Base-by-base conservation (phyloP, 2,329 filamentous ascomycete genomes). In the Exophiala calicioides region DNA sequence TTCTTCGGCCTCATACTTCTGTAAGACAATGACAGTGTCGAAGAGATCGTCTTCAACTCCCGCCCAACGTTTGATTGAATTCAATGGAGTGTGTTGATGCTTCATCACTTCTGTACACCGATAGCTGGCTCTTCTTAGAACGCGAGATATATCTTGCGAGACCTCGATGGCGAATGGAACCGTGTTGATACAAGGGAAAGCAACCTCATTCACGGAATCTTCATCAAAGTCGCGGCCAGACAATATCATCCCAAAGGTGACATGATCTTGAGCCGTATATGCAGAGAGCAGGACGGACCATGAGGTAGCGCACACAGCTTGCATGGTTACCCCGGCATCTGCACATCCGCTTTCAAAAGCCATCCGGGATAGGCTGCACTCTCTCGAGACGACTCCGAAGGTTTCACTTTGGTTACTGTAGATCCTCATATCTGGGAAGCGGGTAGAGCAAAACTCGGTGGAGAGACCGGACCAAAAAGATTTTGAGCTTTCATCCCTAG, bases 21-120 rank as follows among this genome's bases (percentile, higher is more conserved):
- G 90, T 60, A 90, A 91, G 0, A 88, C 85, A 49, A 96, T 81
- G 1, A 96, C 73, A 0, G 89, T 91, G 60, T 96, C 90, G 57
- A 96, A 95, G 0, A 93, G 72, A 0, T 77, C 71, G 5, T 79
- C 76, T 18, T 84, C 80, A 0, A 83, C 72, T 47, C 80, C 75
- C 0, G 88, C 74, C 76, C 84, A 85, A 38, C 78, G 81, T 58
- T 94, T 88, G 7, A 95, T 84, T 21, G 81, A 79, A 3, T 77
- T 74, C 5, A 95, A 71, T 1, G 88, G 81, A 0, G 81, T 80
- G 57, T 85, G 84, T 53, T 93, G 88, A 59, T 89, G 73, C 48
- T 81, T 82, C 36, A 85, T 78, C 1, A 90, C 68, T 3, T 73
- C 68, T 0, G 78, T 74, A 59, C 86, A 90, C 36, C 79, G 79